A percentile compares a stretch with the other conserved stretches of the same genome.
Conservation (phyloP, 73 alveolate species). For the Uronychia setigera region DNA sequence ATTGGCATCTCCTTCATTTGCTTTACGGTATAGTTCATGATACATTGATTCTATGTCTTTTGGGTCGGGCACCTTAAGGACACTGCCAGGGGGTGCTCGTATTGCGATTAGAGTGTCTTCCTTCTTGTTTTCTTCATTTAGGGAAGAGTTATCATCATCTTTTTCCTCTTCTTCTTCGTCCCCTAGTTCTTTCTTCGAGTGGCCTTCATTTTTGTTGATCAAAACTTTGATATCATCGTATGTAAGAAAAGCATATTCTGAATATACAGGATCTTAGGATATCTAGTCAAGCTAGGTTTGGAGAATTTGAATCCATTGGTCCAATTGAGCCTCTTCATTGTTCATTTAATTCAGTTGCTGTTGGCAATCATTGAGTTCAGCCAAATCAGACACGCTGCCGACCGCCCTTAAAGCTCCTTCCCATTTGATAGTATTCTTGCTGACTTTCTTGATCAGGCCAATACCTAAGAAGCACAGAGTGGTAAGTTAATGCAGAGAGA, state of each 20-base stretch:
- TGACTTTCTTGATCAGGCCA: neutral
- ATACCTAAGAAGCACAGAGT: no score
- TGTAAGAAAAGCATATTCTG: conserved; percentile 58
- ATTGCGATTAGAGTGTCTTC: conserved; percentile 45
- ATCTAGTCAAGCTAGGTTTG: conserved; percentile 20
- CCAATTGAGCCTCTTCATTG: conserved; percentile 13
- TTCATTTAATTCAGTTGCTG: neutral
- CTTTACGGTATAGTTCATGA: neutral
- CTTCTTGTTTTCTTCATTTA: neutral
- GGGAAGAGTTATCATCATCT: neutral
- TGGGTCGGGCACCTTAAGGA: conserved; percentile 53
- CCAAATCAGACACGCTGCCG: conserved; percentile 4
- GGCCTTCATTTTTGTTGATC: neutral
- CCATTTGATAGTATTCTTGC: conserved; percentile 6
- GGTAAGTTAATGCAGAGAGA: neutral
- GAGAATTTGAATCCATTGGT: conserved; percentile 5
- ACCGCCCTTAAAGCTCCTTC: neutral
- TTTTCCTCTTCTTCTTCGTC: neutral
- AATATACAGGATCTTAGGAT: conserved; percentile 50
- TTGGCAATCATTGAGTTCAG: neutral
- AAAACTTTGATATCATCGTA: conserved; percentile 36
- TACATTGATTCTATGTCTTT: neutral
- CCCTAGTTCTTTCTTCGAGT: neutral
- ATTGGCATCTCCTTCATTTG: neutral
- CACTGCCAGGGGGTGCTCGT: conserved; percentile 63